Base-by-base conservation (phyloP, 2,329 filamentous ascomycete genomes). In the Exophiala phaeomuriformis region DNA sequence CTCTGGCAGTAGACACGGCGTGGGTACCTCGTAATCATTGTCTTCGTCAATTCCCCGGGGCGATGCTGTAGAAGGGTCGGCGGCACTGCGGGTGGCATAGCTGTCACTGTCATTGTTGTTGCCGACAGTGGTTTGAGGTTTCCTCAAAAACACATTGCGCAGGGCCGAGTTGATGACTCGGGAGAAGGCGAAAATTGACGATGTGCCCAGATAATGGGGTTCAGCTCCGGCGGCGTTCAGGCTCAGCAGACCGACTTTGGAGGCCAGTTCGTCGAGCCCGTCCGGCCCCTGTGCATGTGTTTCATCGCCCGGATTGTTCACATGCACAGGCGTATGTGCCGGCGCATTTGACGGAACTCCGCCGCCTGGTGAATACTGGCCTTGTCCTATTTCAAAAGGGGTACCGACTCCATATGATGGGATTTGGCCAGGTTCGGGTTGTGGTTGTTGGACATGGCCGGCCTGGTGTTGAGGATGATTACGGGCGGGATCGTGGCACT, bases 131-230 rank as follows among this genome's bases (percentile, higher is more conserved):
- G 7, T 39, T 12, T 12, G 5, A 39, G 45, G 19, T 9, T 36
- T 44, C 12, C 19, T 30, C 8, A 37, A 37, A 4, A 48, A 4
- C 5, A 32, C 46, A 19, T 45, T 19, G 33, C 33, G 46, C 5
- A 59, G 49, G 3, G 53, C 45, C 6, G 56, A 53, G 27, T 54
- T 56, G 44, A 66, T 59, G 10, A 66, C 33, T 10, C 58, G 58
- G 6, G 64, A 62, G 30, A 67, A 66, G 2, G 65, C 60, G 50
- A 66, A 65, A 6, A 58, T 56, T 1, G 65, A 67, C 3, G 64
- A 66, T 1, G 65, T 52, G 1, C 65, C 65, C 12, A 67, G 42
- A 47, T 65, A 67, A 3, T 64, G 60, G 1, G 65, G 65, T 33
- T 66, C 64, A 2, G 54, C 52, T 5, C 53, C 47, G 28, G 57